Conservation (phyloP, 768 basidiomycete species). For the Suillus bovinus region DNA sequence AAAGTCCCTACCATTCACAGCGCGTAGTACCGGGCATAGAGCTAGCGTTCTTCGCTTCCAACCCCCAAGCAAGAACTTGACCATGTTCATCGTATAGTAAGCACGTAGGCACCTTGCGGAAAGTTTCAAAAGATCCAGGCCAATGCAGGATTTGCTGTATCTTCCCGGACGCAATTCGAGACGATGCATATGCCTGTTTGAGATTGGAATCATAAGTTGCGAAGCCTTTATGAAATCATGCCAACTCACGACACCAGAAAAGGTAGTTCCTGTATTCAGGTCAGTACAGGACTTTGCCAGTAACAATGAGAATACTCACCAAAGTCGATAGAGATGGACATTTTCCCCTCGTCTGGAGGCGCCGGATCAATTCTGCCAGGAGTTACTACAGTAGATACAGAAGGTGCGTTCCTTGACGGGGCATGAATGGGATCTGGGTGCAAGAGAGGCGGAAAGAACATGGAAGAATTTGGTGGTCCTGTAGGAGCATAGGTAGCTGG, state of each 20-base stretch:
- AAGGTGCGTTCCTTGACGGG: constrained; percentile 26
- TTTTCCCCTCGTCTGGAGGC: constrained; percentile 64
- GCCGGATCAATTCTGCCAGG: constrained; percentile 23
- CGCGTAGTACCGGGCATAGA: constrained; percentile 62
- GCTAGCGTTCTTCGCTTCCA: constrained; percentile 82
- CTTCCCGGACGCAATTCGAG: constrained; percentile 74
- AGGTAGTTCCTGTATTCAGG: constrained; percentile 66
- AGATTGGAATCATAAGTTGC: constrained; percentile 11
- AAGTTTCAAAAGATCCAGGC: constrained; percentile 86
- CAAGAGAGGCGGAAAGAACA: constrained; percentile 19
- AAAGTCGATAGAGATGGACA: constrained; percentile 84
- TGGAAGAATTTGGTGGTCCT: background rate
- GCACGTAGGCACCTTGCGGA: constrained; percentile 86
- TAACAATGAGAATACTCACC: constrained; percentile 44
- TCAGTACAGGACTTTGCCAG: constrained; percentile 1
- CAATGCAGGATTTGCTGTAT: constrained; percentile 85
- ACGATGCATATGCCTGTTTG: constrained; percentile 78
- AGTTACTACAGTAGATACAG: constrained; percentile 13
- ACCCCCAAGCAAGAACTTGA: constrained; percentile 78
- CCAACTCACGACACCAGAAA: constrained; percentile 77
- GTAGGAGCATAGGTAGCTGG: constrained; percentile 2
- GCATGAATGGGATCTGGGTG: constrained; percentile 31
- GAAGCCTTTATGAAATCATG: background rate
- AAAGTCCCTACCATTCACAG: constrained; percentile 49
- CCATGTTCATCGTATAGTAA: constrained; percentile 77